Evolutionary conservation across 2,329 filamentous ascomycete genomes (phyloP).

Genomic region (Apiospora rasikravindrae): DNA sequence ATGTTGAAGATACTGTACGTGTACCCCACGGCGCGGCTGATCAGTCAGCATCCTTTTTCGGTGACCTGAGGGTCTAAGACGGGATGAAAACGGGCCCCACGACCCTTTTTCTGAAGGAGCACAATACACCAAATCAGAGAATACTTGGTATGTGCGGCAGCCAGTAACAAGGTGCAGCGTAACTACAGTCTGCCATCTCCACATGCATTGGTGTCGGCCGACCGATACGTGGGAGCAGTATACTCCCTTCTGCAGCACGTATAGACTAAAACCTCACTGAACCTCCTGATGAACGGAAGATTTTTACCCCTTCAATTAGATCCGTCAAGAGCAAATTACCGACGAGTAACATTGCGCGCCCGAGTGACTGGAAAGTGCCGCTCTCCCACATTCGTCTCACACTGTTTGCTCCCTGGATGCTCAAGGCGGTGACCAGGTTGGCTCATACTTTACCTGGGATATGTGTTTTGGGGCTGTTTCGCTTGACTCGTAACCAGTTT

Average conservation of each 20-base stretch:
- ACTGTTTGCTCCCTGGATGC: constrained; percentile 9
- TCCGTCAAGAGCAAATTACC: constrained; percentile 10
- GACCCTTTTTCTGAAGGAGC: neutral
- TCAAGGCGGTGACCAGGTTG: constrained; percentile 13
- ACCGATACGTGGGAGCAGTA: neutral
- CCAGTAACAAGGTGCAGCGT: neutral
- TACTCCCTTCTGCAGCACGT: neutral
- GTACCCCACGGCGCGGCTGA: neutral
- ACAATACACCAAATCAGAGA: neutral
- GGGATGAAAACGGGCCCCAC: constrained; percentile 1
- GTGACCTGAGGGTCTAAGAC: neutral
- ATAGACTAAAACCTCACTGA: neutral
- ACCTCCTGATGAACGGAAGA: constrained; percentile 16
- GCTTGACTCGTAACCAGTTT: constrained; percentile 31
- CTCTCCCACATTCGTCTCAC: neutral
- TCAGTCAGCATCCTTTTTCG: constrained; percentile 8
- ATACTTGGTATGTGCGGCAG: neutral
- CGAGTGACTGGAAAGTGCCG: neutral
- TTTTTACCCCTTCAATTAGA: constrained; percentile 6
- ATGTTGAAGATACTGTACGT: neutral
- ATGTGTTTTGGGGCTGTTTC: constrained; percentile 29
- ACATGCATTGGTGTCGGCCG: neutral
- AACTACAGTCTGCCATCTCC: neutral
- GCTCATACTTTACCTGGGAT: neutral
- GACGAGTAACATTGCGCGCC: constrained; percentile 11